Percentiles rank a stretch among this genome's conserved stretches.
These are phyloP conservation scores for Nephelium lappaceum DNA, from an alignment of 345 rosid species.

Conservation along the genomic window DNA sequence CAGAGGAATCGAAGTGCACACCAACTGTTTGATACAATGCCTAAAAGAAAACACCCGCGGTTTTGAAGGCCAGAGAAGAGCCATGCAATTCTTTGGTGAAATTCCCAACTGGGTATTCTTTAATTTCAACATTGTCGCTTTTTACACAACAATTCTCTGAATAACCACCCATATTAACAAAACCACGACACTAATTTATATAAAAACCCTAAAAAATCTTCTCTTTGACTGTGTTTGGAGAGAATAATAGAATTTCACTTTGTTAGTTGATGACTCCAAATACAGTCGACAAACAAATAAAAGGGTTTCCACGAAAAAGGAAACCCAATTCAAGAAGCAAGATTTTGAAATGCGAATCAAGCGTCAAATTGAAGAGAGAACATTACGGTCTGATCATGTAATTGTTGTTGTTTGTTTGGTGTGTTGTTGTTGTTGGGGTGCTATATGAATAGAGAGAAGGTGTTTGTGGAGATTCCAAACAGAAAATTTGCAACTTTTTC, in stretches of 20 bases:
- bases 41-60: conserved; percentile 23
- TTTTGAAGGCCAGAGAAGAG: background rate
- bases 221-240: background rate
- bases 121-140: conserved; percentile 33
- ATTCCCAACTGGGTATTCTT: conserved; percentile 22
- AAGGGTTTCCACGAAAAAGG: background rate
- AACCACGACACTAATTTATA: background rate
- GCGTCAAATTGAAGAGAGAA: conserved; percentile 17
- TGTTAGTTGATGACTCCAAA: background rate
- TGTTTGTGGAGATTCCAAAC: conserved; percentile 7
- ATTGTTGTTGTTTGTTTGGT: background rate
- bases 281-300: background rate
- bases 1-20: conserved; percentile 15
- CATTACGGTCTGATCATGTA: conserved; percentile 19
- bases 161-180: conserved; percentile 26
- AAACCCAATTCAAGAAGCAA: conserved; percentile 6
- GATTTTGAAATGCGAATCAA: background rate
- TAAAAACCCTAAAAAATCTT: conserved; percentile 26
- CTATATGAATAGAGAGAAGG: background rate
- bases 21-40: conserved; percentile 31
- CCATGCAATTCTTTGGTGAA: conserved; percentile 22
- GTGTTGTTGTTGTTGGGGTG: background rate
- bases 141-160: conserved; percentile 24
- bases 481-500: conserved; percentile 15
- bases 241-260: conserved; percentile 5